Base-by-base conservation (phyloP, 192 early-diverging fungal genomes). In the Coemansia nantahalensis region DNA sequence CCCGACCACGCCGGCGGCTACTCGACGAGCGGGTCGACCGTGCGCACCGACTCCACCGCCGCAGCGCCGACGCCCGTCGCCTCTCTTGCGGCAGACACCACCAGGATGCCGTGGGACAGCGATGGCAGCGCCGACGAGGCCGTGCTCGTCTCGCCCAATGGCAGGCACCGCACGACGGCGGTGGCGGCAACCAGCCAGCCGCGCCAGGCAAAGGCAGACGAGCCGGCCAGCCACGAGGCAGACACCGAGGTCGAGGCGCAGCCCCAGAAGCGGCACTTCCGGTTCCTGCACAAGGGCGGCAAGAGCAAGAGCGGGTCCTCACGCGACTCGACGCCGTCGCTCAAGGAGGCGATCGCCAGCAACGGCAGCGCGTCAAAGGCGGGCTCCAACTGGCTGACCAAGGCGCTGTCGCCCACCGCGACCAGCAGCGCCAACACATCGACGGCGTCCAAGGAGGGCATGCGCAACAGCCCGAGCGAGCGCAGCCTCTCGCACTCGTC, bases 91-190 rank as follows among this genome's bases (percentile, higher is more conserved):
- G 4, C 26, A 3, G 31, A 32, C 5, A 9, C 5, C 8, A 43
- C 59, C 11, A 34, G 49, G 19, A 59, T 64, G 65, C 72, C 72
- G 2, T 76, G 72, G 72, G 64, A 64, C 26, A 76, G 65, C 48
- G 72, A 64, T 35, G 71, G 48, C 24, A 56, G 60, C 37, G 61
- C 45, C n/a, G 72, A 59, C 19, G 69, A 73, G 39, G 31, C 31
- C 31, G 31, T 2, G 1, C 5, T 9, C 31, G 10, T 11, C 8
- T 5, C 31, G 5, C 5, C 31, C 24, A 47, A 41, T 28, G 47
- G 41, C 45, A 56, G 45, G 33, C 15, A 24, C 41, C 34, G 39
- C 16, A 11, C 10, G 14, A 22, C 13, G 35, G 13, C 39, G 5
- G 16, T 52, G n/a, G 53, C 31, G 37, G n/a, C n/a, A n/a, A n/a